Evolutionary conservation across 179 eudicot genomes (phyloP), one percentile per base, ranked within the genome.

Genomic region (Silene vulgaris): DNA sequence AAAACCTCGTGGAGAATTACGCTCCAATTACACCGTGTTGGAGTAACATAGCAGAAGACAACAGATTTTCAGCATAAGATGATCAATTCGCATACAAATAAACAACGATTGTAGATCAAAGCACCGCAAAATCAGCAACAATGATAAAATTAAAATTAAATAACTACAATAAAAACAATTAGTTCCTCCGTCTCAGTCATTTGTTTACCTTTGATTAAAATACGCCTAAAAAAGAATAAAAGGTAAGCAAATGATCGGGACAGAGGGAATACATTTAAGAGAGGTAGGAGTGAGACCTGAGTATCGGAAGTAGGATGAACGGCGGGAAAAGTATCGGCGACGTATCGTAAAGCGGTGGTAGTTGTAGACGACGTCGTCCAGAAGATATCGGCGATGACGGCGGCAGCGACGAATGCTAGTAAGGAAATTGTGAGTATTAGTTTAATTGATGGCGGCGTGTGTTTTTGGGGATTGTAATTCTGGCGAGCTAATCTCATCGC

Each of bases 361-460:
- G 88, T 74, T 0, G 93, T 85, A 19, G 97, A 90, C 14, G 96
- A 90, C 26, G 97, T 88, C 1, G 96, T 89, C 98, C 93, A 91
- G 1, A 88, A 79, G 8, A 90, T 85, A 87, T 93, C 96, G 21
- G 66, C 81, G 23, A 91, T 35, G 8, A 92, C 81, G 69, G 81
- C 89, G 43, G 72, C 82, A 35, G 86, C 90, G 13, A 87, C 80
- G 56, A 90, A 80, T 1, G 79, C 87, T 0, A 80, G 75, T 64
- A 90, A 81, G 1, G 82, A 66, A 17, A 81, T 8, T 0, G 86
- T 23, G 0, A 90, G 74, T 9, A 85, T 76, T 0, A 85, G 75
- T 68, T 84, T 87, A 9, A 48, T 12, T 0, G 80, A 77, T 2
- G 78, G 12, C n/a, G 85, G 21, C 8, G 37, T 35, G 7, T 68